These are phyloP conservation scores for Pyrus hybrid DNA, from an alignment of 331 rosid species.

Conservation along the genomic window DNA sequence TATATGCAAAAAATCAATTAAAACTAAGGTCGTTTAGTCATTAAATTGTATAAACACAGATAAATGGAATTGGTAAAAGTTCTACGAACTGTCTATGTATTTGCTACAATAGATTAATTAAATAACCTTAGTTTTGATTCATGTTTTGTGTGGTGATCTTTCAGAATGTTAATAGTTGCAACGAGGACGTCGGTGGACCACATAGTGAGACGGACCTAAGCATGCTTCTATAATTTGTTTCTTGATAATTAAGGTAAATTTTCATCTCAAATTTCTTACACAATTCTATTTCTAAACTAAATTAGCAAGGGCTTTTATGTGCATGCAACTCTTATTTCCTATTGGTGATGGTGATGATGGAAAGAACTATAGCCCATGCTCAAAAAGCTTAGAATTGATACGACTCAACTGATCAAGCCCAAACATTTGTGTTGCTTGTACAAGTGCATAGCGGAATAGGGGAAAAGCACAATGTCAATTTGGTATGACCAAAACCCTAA, in stretches of 20 bases:
- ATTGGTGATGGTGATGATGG: too few relatives aligned
- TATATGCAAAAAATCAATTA: too few relatives aligned
- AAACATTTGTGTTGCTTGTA: neutral
- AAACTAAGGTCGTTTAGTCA: too few relatives aligned
- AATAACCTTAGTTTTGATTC: too few relatives aligned
- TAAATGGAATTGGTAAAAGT: too few relatives aligned
- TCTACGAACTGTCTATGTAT: too few relatives aligned
- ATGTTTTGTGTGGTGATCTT: too few relatives aligned
- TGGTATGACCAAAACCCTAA: neutral
- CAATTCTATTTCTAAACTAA: neutral
- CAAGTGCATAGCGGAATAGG: neutral
- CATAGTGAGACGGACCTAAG: neutral
- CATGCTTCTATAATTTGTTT: neutral
- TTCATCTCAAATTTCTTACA: neutral
- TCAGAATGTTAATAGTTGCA: too few relatives aligned
- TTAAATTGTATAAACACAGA: too few relatives aligned
- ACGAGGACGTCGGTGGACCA: too few relatives aligned
- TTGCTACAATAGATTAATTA: too few relatives aligned
- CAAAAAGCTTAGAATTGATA: neutral
- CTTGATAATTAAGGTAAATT: neutral
- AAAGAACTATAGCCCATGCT: neutral
- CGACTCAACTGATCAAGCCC: slow-evolving; percentile 6
- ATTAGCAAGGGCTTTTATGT: neutral
- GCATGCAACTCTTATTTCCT: too few relatives aligned
- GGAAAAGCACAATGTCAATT: neutral